phyloP scores from a whole-genome alignment of 1,139 yeast species.

The Eremothecium cymbalariae region DNA sequence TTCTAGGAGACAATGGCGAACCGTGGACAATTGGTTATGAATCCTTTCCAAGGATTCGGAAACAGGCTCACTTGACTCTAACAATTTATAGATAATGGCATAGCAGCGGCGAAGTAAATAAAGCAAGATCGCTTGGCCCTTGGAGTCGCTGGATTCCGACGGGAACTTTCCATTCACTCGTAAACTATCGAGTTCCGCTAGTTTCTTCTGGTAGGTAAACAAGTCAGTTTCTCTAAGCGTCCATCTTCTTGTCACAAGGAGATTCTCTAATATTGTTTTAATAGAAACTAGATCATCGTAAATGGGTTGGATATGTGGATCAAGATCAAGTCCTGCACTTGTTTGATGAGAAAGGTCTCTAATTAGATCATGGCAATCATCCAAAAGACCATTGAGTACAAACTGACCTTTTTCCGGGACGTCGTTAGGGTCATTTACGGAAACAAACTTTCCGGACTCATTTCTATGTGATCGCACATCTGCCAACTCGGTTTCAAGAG shows the following conservation, averaged over 20 bases:
- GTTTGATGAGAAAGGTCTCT: conserved; percentile 62
- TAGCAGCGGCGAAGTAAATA: conserved; percentile 83
- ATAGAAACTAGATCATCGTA: conserved; percentile 52
- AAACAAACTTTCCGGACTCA: conserved; percentile 39
- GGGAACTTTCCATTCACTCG: conserved; percentile 54
- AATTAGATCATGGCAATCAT: conserved; percentile 71
- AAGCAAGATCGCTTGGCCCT: conserved; percentile 60
- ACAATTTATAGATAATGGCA: conserved; percentile 75
- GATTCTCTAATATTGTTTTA: conserved; percentile 67
- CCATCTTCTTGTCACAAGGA: conserved; percentile 91
- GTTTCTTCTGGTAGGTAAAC: conserved; percentile 65
- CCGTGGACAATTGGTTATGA: conserved; percentile 87
- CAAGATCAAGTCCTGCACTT: conserved; percentile 38
- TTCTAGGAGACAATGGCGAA: conserved; percentile 79
- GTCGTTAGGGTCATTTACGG: conserved; percentile 32
- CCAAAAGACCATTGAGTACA: conserved; percentile 63
- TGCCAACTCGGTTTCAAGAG: conserved; percentile 35
- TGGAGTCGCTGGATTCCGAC: conserved; percentile 28
- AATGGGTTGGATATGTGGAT: conserved; percentile 41
- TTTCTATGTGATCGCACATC: conserved; percentile 39
- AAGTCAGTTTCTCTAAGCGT: conserved; percentile 91
- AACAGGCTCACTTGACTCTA: conserved; percentile 92
- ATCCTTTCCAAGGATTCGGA: conserved; percentile 87
- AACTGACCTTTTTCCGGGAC: conserved; percentile 45
- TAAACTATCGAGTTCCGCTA: conserved; percentile 63